Evolutionary conservation across 495 filamentous ascomycete genomes (phyloP).

Genomic region (Lepidopterella palustris): DNA sequence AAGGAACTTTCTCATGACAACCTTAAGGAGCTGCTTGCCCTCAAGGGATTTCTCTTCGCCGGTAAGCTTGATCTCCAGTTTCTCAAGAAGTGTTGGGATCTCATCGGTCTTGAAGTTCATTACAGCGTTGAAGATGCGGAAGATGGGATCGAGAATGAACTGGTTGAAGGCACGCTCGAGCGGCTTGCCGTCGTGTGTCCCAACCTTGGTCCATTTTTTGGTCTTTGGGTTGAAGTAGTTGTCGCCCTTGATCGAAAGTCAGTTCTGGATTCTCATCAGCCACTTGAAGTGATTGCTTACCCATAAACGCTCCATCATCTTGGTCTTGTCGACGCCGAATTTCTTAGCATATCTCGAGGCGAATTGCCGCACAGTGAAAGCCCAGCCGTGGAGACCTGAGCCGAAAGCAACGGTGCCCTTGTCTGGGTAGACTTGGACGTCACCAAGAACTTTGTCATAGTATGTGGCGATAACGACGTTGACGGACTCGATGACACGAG

Average conservation of each 20-base stretch:
- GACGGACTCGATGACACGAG: conserved; percentile 97
- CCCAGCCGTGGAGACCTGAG: conserved; percentile 99
- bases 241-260: conserved; percentile 60
- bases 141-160: conserved; percentile 99
- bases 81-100: conserved; percentile 70
- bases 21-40: conserved; percentile 95
- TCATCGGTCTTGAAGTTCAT: conserved; percentile 99
- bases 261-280: background rate
- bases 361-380: conserved; percentile 99
- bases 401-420: conserved; percentile 97
- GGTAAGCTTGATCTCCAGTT: conserved; percentile 86
- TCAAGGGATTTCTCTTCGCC: conserved; percentile 85
- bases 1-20: conserved; percentile 96
- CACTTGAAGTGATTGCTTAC: conserved; percentile 43
- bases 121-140: conserved; percentile 90
- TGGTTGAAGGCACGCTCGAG: conserved; percentile 98
- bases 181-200: conserved; percentile 70
- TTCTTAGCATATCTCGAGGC: conserved; percentile 97
- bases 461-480: conserved; percentile 99
- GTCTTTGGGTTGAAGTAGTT: conserved; percentile 99
- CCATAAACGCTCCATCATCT: conserved; percentile 99
- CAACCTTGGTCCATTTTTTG: conserved; percentile 97
- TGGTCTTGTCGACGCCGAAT: conserved; percentile 97
- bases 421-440: conserved; percentile 96
- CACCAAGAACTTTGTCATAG: conserved; percentile 93